Evolutionary conservation across 108 stramenopile species (phyloP).

Genomic region (Cyclotella cryptica): DNA sequence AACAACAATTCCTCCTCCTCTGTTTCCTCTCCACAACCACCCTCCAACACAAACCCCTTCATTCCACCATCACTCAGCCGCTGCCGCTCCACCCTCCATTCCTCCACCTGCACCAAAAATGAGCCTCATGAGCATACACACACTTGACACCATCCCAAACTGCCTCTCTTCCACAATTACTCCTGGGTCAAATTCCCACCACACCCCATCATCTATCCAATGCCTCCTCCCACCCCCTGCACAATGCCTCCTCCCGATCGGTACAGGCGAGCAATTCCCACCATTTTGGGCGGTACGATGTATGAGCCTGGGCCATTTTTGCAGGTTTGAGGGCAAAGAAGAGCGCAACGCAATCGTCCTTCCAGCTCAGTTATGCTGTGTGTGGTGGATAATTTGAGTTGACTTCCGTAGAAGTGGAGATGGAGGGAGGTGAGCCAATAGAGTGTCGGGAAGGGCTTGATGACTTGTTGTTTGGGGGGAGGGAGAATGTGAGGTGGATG

Average conservation of each 20-base stretch:
- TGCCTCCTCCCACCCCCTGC: conserved; percentile 53
- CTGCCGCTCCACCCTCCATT: conserved; percentile 52
- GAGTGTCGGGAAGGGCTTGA: conserved; percentile 89
- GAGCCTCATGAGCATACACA: conserved; percentile 86
- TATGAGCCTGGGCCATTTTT: conserved; percentile 80
- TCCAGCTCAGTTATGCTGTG: conserved; percentile 52
- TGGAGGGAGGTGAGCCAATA: conserved; percentile 83
- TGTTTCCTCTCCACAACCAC: too few species aligned
- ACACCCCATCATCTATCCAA: conserved; percentile 69
- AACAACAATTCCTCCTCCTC: background rate
- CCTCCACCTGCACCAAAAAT: conserved; percentile 67
- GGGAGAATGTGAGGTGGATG: too few species aligned
- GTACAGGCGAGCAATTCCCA: conserved; percentile 54
- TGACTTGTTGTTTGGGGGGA: conserved; percentile 35
- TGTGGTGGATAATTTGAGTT: conserved; percentile 64
- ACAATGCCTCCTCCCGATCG: conserved; percentile 51
- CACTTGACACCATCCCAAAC: conserved; percentile 69
- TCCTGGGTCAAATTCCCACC: conserved; percentile 72
- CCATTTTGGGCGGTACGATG: conserved; percentile 66
- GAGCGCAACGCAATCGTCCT: conserved; percentile 39
- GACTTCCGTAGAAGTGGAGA: conserved; percentile 60
- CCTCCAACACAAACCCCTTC: too few species aligned
- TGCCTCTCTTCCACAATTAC: background rate
- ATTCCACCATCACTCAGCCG: conserved; percentile 43
- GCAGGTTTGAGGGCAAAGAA: conserved; percentile 34